phyloP scores from a whole-genome alignment of 2,329 filamentous ascomycete genomes.

The Didymella glomerata region DNA sequence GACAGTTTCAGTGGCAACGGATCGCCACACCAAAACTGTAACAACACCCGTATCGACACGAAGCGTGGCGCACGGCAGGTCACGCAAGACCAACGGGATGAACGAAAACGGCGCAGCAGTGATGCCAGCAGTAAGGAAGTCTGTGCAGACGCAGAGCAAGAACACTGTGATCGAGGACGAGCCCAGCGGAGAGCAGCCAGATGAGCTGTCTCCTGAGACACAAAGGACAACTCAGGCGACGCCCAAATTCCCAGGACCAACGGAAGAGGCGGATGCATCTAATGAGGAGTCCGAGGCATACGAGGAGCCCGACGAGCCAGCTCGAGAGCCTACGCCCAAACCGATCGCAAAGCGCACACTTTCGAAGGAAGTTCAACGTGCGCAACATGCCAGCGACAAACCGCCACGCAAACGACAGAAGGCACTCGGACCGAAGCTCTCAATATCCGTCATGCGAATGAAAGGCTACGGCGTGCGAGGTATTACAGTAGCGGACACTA shows the following conservation, averaged over 20 bases:
- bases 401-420: conserved; percentile 43
- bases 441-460: conserved; percentile 51
- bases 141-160: conserved; percentile 17
- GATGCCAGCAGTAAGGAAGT: conserved; percentile 27
- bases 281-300: conserved; percentile 12
- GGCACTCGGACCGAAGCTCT: conserved; percentile 40
- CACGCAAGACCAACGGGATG: conserved; percentile 16
- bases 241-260: conserved; percentile 5
- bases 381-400: conserved; percentile 30
- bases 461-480: conserved; percentile 45
- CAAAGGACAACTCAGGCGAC: conserved; percentile 14
- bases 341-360: conserved; percentile 22
- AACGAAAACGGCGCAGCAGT: conserved; percentile 16
- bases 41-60: conserved; percentile 7
- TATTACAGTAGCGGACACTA: conserved; percentile 62
- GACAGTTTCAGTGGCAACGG: not conserved
- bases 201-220: conserved; percentile 36
- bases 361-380: conserved; percentile 23
- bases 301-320: conserved; percentile 29
- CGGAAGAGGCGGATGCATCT: not conserved
- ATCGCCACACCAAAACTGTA: not conserved
- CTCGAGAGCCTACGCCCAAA: conserved; percentile 21
- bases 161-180: conserved; percentile 9
- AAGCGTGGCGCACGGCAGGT: conserved; percentile 23
- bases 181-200: conserved; percentile 18